phyloP scores from a whole-genome alignment of 164 flowering plant genomes.

The Buxus sempervirens region DNA sequence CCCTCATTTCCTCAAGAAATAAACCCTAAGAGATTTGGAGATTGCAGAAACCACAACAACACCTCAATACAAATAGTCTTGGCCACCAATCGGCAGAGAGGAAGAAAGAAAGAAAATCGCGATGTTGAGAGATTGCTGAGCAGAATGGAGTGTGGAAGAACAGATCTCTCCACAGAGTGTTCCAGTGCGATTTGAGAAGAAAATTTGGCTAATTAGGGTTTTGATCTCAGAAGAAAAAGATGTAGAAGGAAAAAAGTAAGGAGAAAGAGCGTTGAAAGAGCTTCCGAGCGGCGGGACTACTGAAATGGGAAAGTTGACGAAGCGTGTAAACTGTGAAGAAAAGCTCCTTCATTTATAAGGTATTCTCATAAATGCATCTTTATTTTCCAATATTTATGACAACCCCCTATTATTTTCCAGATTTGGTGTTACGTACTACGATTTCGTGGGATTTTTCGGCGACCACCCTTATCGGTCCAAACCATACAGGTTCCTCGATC shows the following conservation, averaged over 20 bases:
- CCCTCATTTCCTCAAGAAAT: constrained; percentile 65
- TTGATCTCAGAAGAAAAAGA: not conserved
- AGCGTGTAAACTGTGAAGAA: constrained; percentile 8
- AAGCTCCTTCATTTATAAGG: not conserved
- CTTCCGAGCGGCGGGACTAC: not conserved
- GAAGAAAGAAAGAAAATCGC: too few relatives aligned
- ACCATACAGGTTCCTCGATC: too few relatives aligned
- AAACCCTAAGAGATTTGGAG: constrained; percentile 10
- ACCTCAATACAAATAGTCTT: not conserved
- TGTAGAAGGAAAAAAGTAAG: not conserved
- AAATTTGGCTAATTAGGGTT: not conserved
- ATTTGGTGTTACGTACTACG: too few relatives aligned
- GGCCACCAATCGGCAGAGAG: not conserved
- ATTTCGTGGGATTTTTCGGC: too few relatives aligned
- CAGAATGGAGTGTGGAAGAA: not conserved
- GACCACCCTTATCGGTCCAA: too few relatives aligned
- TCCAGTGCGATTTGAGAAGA: not conserved
- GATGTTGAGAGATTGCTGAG: not conserved
- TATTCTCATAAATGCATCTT: not conserved
- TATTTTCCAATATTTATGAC: not conserved
- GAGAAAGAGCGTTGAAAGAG: not conserved
- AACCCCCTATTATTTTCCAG: not conserved
- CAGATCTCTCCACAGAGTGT: not conserved
- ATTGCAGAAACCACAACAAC: not conserved
- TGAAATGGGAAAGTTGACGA: constrained; percentile 24